These are phyloP conservation scores for Trametes hirsuta DNA, from an alignment of 1,284 basidiomycete species.

Conservation along the genomic window DNA sequence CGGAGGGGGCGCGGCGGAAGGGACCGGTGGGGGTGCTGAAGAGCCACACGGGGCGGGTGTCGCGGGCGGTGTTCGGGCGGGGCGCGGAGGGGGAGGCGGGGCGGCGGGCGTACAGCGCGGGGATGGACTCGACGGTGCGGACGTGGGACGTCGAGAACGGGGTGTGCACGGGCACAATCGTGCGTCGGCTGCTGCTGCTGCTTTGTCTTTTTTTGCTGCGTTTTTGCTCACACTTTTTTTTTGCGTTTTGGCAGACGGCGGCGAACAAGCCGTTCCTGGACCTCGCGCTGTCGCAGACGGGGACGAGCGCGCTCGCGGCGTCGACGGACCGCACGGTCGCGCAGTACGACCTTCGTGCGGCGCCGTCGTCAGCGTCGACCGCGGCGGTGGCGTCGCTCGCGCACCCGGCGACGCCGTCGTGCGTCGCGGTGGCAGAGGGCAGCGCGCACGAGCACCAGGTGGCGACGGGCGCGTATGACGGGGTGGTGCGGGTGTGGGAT, in stretches of 20 bases:
- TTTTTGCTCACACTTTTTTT: neutral
- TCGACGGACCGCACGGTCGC: conserved; percentile 73
- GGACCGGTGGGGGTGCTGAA: conserved; percentile 70
- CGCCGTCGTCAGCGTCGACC: conserved; percentile 40
- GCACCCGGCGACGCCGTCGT: conserved; percentile 78
- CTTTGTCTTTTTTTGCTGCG: neutral
- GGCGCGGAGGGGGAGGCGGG: conserved; percentile 29
- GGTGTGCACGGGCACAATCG: conserved; percentile 68
- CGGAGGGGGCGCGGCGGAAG: conserved; percentile 48
- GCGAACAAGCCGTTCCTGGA: conserved; percentile 75
- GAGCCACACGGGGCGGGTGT: conserved; percentile 76
- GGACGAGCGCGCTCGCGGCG: conserved; percentile 53
- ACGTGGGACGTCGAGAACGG: conserved; percentile 75
- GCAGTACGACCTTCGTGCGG: conserved; percentile 64
- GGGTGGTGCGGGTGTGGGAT: conserved; percentile 87
- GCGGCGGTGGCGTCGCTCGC: conserved; percentile 56
- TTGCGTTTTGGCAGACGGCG: conserved; percentile 47
- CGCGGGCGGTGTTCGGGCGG: conserved; percentile 56
- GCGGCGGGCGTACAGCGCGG: conserved; percentile 60
- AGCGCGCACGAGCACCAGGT: conserved; percentile 59
- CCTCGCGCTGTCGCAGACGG: conserved; percentile 48
- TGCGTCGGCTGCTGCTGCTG: conserved; percentile 39
- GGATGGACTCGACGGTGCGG: conserved; percentile 77
- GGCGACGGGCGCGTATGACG: conserved; percentile 83
- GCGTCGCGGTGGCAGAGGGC: conserved; percentile 53